Conservation (phyloP, 331 rosid species). For the Ulmus americana region DNA sequence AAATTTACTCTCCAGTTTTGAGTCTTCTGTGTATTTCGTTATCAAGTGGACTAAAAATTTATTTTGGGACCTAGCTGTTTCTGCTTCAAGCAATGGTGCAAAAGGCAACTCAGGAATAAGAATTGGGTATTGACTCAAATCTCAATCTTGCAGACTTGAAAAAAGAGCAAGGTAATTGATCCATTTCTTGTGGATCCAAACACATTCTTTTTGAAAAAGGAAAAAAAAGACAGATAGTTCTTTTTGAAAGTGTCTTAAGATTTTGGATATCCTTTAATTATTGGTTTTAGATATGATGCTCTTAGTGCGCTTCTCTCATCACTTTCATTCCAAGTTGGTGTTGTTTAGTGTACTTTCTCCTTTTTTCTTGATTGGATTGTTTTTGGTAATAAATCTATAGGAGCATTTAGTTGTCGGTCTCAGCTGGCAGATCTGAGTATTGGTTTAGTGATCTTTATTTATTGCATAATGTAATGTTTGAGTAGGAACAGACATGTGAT, state of each 20-base stretch:
- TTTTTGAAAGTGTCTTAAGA: not conserved
- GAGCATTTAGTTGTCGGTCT: slow-evolving; percentile 1
- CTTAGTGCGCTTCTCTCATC: not conserved
- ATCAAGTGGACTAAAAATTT: too few relatives aligned
- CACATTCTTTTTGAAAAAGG: too few relatives aligned
- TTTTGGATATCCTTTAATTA: not conserved
- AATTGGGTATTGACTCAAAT: too few relatives aligned
- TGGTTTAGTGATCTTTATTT: not conserved
- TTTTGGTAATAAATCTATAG: not conserved
- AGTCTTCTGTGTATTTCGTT: too few relatives aligned
- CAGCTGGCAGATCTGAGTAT: too few relatives aligned
- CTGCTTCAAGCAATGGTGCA: too few relatives aligned
- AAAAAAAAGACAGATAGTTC: not conserved
- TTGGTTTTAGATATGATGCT: slow-evolving; percentile 5
- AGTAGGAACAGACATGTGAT: not conserved
- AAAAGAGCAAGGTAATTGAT: too few relatives aligned
- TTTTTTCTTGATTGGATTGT: not conserved
- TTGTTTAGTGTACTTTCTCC: not conserved
- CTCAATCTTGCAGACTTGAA: too few relatives aligned
- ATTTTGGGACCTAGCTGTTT: too few relatives aligned
- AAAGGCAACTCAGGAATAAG: too few relatives aligned
- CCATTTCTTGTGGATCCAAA: too few relatives aligned
- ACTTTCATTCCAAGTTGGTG: not conserved
- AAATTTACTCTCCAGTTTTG: too few relatives aligned
- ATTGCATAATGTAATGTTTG: slow-evolving; percentile 5